Evolutionary conservation across 768 basidiomycete species (phyloP).

Genomic region (Leucosporidium scottii): DNA sequence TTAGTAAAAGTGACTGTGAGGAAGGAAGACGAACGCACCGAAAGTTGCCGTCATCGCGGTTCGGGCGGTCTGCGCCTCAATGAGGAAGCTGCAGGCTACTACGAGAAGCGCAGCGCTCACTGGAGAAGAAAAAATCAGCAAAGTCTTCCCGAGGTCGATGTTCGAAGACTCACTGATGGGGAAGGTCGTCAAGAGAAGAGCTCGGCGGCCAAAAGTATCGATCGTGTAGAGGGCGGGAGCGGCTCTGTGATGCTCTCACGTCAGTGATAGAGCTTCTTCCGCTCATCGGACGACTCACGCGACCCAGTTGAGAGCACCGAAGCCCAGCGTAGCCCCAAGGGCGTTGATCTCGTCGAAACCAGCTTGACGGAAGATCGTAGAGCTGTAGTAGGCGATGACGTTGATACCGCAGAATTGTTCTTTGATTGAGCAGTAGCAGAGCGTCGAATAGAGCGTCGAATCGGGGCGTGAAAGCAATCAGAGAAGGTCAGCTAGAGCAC

Average conservation of each 20-base stretch:
- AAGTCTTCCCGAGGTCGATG: too few relatives aligned
- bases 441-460: too few relatives aligned
- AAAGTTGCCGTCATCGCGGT: background rate
- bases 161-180: slow-evolving; percentile 52
- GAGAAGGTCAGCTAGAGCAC: too few relatives aligned
- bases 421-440: too few relatives aligned
- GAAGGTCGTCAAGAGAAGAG: slow-evolving; percentile 67
- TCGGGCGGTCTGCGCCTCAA: too few relatives aligned
- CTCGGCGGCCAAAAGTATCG: slow-evolving; percentile 61
- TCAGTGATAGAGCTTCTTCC: background rate
- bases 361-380: background rate
- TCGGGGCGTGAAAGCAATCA: too few relatives aligned
- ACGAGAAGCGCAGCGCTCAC: background rate
- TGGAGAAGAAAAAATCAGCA: too few relatives aligned
- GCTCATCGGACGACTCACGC: background rate
- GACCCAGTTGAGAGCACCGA: too few relatives aligned
- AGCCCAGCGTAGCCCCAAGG: too few relatives aligned
- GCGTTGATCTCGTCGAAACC: background rate
- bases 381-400: slow-evolving; percentile 65
- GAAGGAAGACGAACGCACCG: too few relatives aligned
- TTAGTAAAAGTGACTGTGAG: too few relatives aligned
- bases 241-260: slow-evolving; percentile 45
- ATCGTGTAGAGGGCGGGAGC: slow-evolving; percentile 57
- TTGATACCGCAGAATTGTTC: slow-evolving; percentile 54
- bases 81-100: background rate